Conservation (phyloP, 2,329 filamentous ascomycete genomes). For the Colletotrichum godetiae region DNA sequence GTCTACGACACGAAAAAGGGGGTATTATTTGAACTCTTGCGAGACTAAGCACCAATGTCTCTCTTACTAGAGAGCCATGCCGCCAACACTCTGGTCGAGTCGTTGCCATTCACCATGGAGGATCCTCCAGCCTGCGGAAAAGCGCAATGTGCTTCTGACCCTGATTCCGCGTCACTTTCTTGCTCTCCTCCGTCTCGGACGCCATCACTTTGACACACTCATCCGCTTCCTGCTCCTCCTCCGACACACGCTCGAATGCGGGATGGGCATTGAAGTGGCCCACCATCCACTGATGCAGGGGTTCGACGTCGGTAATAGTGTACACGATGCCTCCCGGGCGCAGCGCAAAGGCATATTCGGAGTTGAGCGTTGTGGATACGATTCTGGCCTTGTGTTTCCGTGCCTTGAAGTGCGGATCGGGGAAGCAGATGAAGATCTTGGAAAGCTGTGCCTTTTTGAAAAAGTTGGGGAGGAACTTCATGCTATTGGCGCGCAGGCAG, state of each 20-base stretch:
- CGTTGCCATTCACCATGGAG: constrained; percentile 69
- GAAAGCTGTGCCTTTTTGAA: constrained; percentile 83
- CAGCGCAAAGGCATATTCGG: constrained; percentile 92
- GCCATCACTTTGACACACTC: constrained; percentile 80
- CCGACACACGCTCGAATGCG: constrained; percentile 80
- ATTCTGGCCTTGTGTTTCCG: constrained; percentile 98
- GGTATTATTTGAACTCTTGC: constrained; percentile 3
- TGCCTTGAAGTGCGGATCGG: constrained; percentile 97
- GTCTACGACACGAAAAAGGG: background rate
- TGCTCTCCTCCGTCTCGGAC: constrained; percentile 93
- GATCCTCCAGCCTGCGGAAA: constrained; percentile 84
- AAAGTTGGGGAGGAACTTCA: constrained; percentile 99
- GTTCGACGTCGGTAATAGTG: constrained; percentile 97
- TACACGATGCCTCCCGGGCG: constrained; percentile 88
- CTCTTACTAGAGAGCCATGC: background rate
- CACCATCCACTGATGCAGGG: constrained; percentile 94
- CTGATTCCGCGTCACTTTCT: constrained; percentile 92
- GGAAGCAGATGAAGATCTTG: constrained; percentile 98
- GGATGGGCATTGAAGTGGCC: constrained; percentile 82
- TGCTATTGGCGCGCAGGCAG: constrained; percentile 91
- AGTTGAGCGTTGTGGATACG: constrained; percentile 86
- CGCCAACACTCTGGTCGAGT: background rate
- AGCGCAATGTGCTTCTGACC: constrained; percentile 92
- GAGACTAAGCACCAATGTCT: background rate
- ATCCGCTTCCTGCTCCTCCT: constrained; percentile 75